phyloP scores from a whole-genome alignment of 345 rosid genomes.

The Sisymbrium irio region DNA sequence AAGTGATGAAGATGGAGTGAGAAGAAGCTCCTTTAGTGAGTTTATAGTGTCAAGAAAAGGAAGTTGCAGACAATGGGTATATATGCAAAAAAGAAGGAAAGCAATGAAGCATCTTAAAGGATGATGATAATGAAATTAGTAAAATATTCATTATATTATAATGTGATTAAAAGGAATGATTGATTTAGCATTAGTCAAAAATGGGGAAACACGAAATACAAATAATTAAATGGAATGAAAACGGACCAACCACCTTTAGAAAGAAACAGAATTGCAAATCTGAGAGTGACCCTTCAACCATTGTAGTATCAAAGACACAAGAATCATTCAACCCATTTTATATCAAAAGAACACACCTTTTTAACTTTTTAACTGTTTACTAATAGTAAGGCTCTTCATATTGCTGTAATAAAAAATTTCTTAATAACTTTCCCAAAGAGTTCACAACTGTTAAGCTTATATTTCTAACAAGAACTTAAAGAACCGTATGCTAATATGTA shows the following conservation, averaged over 20 bases:
- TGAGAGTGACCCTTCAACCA: conserved; percentile 64
- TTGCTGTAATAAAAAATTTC: not conserved
- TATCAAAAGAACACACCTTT: not conserved
- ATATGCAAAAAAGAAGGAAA: conserved; percentile 17
- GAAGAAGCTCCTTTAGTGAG: not conserved
- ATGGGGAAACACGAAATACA: conserved; percentile 16
- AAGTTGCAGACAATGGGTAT: conserved; percentile 30
- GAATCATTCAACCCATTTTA: conserved; percentile 9
- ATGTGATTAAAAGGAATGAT: conserved; percentile 24
- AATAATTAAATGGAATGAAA: conserved; percentile 29
- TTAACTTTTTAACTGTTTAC: conserved; percentile 15
- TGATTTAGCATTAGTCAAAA: conserved; percentile 13
- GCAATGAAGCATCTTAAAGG: conserved; percentile 27
- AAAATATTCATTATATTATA: conserved; percentile 3
- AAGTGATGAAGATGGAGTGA: conserved; percentile 7
- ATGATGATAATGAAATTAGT: not conserved
- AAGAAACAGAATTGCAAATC: conserved; percentile 54
- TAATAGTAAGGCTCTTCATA: conserved; percentile 18
- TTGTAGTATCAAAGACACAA: conserved; percentile 12
- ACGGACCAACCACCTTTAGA: conserved; percentile 57
- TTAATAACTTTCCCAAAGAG: not conserved
- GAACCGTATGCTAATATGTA: not conserved
- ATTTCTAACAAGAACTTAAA: not conserved
- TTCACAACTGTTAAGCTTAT: not conserved
- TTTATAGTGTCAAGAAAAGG: conserved; percentile 4